phyloP scores from a whole-genome alignment of 345 rosid species.

The Boechera stricta region DNA sequence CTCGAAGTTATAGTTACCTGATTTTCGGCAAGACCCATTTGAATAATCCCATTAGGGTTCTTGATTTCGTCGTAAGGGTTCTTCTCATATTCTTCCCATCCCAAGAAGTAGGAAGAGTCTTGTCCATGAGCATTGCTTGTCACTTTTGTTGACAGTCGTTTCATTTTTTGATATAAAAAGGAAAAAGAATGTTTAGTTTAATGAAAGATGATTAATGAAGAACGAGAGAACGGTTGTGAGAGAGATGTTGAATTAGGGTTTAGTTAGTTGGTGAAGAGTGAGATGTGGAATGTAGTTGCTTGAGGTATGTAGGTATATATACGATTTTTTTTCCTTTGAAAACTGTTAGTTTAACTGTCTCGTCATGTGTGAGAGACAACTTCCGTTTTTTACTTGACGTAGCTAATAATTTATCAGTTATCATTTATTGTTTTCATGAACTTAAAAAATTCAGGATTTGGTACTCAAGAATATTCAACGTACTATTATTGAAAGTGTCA shows the following conservation, averaged over 20 bases:
- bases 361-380: conserved; percentile 37
- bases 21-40: conserved; percentile 87
- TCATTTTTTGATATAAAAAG: conserved; percentile 32
- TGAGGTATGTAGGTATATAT: conserved; percentile 36
- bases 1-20: conserved; percentile 47
- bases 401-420: conserved; percentile 9
- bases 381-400: conserved; percentile 30
- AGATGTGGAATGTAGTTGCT: conserved; percentile 28
- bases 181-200: neutral
- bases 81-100: conserved; percentile 82
- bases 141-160: conserved; percentile 61
- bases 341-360: neutral
- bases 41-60: conserved; percentile 72
- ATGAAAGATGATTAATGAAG: conserved; percentile 25
- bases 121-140: conserved; percentile 70
- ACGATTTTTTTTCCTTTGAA: conserved; percentile 1
- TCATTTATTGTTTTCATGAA: conserved; percentile 18
- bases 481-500: neutral
- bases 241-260: conserved; percentile 32
- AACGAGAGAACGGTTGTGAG: neutral
- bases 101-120: conserved; percentile 78
- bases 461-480: conserved; percentile 23
- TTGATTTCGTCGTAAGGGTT: conserved; percentile 62
- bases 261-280: conserved; percentile 37
- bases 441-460: conserved; percentile 5